Conservation (phyloP, 495 filamentous ascomycete genomes). For the Chaetomidium leptoderma region DNA sequence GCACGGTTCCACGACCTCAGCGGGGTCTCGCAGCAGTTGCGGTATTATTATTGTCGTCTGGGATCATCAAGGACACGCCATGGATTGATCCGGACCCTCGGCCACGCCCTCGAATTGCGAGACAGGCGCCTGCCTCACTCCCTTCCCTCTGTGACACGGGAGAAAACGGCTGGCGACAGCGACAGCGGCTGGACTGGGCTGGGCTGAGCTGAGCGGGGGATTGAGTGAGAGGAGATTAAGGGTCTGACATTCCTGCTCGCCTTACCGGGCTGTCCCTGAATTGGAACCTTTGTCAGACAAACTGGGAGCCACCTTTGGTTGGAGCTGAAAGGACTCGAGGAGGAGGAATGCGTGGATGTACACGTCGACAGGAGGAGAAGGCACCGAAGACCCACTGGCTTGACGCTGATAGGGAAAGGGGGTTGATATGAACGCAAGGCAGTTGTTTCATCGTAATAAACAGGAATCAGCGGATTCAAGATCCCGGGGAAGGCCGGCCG, state of each 20-base stretch:
- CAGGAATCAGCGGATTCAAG: not conserved
- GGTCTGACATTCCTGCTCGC: constrained; percentile 11
- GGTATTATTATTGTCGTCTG: not conserved
- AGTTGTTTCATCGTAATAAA: constrained; percentile 8
- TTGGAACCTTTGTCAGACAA: not conserved
- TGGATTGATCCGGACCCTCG: too few species aligned
- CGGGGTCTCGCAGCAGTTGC: not conserved
- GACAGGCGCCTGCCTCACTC: too few species aligned
- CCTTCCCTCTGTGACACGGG: too few species aligned
- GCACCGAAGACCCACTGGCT: not conserved
- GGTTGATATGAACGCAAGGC: not conserved
- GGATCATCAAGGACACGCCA: too few species aligned
- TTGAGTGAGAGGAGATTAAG: not conserved
- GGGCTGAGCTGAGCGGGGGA: too few species aligned
- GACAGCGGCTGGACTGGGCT: too few species aligned
- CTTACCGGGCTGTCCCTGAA: constrained; percentile 7
- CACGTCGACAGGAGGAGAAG: constrained; percentile 1
- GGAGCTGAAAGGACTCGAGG: not conserved
- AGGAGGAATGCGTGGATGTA: constrained; percentile 13
- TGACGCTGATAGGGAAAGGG: not conserved
- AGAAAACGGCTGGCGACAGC: not conserved
- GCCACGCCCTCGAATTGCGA: not conserved
- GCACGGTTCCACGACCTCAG: not conserved
- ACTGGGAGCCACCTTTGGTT: not conserved
- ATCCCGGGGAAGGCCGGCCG: not conserved